phyloP scores from a whole-genome alignment of 257 asterid species.

The Nicotiana undulata region DNA sequence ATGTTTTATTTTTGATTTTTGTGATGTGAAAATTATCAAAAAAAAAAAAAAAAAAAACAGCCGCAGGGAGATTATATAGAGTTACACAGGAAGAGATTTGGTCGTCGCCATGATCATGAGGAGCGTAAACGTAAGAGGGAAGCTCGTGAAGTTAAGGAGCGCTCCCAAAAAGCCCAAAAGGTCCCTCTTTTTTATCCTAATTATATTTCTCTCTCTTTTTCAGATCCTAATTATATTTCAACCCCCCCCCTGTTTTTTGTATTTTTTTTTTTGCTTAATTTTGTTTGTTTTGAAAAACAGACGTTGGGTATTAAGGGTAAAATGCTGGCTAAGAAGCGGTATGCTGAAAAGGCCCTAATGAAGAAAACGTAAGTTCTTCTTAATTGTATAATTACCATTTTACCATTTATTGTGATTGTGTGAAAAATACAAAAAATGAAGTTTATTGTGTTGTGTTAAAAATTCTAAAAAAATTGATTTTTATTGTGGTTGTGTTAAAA shows the following conservation, averaged over 20 bases:
- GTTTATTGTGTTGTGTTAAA: too few species aligned
- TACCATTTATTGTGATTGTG: neutral
- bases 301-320: conserved; percentile 94
- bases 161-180: conserved; percentile 65
- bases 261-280: neutral
- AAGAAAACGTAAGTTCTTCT: conserved; percentile 69
- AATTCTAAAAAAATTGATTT: too few species aligned
- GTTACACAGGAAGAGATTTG: conserved; percentile 75
- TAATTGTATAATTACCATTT: neutral
- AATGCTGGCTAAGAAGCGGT: conserved; percentile 76
- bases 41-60: conserved; percentile 23
- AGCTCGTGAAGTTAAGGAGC: conserved; percentile 94
- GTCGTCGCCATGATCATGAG: conserved; percentile 82
- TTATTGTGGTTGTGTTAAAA: too few species aligned
- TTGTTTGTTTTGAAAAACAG: conserved; percentile 24
- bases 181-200: conserved; percentile 15
- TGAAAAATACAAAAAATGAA: too few species aligned
- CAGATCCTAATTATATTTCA: neutral
- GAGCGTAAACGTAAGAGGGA: conserved; percentile 95
- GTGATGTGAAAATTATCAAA: neutral
- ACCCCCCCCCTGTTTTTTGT: neutral
- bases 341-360: conserved; percentile 85
- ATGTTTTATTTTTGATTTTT: neutral
- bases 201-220: neutral
- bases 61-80: conserved; percentile 99